Evolutionary conservation across 495 filamentous ascomycete species (phyloP).

Genomic region (Xylaria venustula): DNA sequence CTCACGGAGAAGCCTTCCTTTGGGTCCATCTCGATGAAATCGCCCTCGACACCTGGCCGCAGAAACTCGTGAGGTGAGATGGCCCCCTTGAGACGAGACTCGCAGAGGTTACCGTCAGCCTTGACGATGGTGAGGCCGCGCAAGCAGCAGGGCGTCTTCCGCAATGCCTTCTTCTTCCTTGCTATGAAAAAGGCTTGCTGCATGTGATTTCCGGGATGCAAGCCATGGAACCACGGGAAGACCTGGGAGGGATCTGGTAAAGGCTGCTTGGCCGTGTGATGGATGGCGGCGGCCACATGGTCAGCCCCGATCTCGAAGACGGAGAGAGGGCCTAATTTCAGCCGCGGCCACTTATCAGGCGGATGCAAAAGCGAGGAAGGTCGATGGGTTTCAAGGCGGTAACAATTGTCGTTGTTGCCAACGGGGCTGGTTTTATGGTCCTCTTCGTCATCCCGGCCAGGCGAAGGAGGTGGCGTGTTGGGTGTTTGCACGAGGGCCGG

Average conservation of each 20-base stretch:
- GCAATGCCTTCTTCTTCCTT: slow-evolving; percentile 66
- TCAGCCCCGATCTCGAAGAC: slow-evolving; percentile 72
- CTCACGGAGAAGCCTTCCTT: slow-evolving; percentile 78
- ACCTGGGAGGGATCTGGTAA: slow-evolving; percentile 79
- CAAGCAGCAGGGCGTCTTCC: slow-evolving; percentile 75
- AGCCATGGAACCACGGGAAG: slow-evolving; percentile 96
- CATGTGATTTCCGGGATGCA: slow-evolving; percentile 85
- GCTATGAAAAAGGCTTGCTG: slow-evolving; percentile 87
- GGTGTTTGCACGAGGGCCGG: slow-evolving; percentile 60
- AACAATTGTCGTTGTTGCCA: not conserved
- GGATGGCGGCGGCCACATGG: slow-evolving; percentile 67
- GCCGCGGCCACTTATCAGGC: slow-evolving; percentile 57
- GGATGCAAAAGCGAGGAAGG: slow-evolving; percentile 70
- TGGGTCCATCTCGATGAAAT: slow-evolving; percentile 80
- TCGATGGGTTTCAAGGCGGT: slow-evolving; percentile 33
- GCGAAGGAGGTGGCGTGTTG: slow-evolving; percentile 67
- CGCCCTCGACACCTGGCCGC: slow-evolving; percentile 31
- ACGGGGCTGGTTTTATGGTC: slow-evolving; percentile 13
- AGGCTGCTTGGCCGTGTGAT: slow-evolving; percentile 71
- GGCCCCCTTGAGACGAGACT: slow-evolving; percentile 81
- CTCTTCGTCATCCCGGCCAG: slow-evolving; percentile 43
- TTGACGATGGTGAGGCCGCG: slow-evolving; percentile 86
- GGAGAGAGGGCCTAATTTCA: slow-evolving; percentile 56
- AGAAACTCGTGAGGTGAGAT: slow-evolving; percentile 79
- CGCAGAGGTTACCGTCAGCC: slow-evolving; percentile 73